phyloP scores from a whole-genome alignment of 2,329 filamentous ascomycete genomes.

The Hymenotorrendiella dingleyae region DNA sequence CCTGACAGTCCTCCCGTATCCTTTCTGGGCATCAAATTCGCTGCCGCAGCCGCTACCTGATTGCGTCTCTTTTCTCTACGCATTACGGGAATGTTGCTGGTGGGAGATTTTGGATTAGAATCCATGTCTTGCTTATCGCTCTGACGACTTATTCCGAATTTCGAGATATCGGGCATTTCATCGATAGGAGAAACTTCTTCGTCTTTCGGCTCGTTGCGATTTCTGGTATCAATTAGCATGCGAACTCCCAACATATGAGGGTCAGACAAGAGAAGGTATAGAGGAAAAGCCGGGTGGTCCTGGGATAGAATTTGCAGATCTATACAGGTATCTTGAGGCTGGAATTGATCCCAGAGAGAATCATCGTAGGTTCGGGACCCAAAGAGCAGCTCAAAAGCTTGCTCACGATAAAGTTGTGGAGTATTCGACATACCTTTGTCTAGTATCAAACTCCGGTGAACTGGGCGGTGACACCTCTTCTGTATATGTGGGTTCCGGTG shows the following conservation, averaged over 20 bases:
- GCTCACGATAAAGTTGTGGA: constrained; percentile 11
- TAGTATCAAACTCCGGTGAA: constrained; percentile 31
- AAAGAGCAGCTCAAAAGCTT: constrained; percentile 14
- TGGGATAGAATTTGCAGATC: constrained; percentile 14
- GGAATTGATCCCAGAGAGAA: neutral
- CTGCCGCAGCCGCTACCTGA: constrained; percentile 22
- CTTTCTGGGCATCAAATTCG: constrained; percentile 22
- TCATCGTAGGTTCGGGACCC: constrained; percentile 1
- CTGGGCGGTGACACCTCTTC: constrained; percentile 39
- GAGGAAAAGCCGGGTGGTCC: constrained; percentile 12
- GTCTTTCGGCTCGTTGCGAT: constrained; percentile 14
- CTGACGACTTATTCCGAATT: constrained; percentile 12
- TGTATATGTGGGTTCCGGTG: constrained; percentile 18
- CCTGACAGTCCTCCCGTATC: constrained; percentile 17
- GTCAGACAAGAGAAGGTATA: constrained; percentile 19
- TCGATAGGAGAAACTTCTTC: constrained; percentile 38
- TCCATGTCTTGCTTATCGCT: constrained; percentile 9
- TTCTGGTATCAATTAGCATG: constrained; percentile 16
- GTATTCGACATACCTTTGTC: constrained; percentile 22
- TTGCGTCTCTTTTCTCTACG: constrained; percentile 28
- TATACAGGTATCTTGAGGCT: constrained; percentile 5
- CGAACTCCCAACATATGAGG: constrained; percentile 3
- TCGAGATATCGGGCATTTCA: constrained; percentile 27
- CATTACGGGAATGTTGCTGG: constrained; percentile 29
- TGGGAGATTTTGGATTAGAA: constrained; percentile 13